Conservation (phyloP, 2,329 filamentous ascomycete genomes). For the Cytospora schulzeri region DNA sequence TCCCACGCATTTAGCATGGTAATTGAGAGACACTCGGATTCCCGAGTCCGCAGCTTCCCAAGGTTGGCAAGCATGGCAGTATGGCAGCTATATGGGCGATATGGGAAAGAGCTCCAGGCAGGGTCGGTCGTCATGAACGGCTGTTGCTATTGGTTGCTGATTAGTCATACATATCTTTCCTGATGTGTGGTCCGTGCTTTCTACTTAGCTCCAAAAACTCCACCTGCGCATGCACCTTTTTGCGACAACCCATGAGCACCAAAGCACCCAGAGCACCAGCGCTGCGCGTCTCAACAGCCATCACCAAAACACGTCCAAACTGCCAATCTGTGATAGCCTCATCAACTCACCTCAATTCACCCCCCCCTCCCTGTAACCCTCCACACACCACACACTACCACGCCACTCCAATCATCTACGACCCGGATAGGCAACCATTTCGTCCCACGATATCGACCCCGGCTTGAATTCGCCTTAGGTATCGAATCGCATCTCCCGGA, state of each 20-base stretch:
- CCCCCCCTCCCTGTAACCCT: background rate
- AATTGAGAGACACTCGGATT: background rate
- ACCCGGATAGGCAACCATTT: background rate
- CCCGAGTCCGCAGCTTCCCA: background rate
- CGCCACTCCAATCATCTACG: background rate
- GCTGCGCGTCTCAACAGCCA: conserved; percentile 3
- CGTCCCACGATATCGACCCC: background rate
- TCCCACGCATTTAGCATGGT: background rate
- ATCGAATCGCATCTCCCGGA: background rate
- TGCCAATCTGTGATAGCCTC: background rate
- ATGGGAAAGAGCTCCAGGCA: background rate
- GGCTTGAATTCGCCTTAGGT: background rate
- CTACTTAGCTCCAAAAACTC: conserved; percentile 12
- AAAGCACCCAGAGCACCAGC: background rate
- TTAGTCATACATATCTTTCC: background rate
- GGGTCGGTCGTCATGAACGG: background rate
- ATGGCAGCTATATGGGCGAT: background rate
- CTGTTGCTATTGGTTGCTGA: background rate
- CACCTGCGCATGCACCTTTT: conserved; percentile 3
- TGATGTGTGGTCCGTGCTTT: conserved; percentile 12
- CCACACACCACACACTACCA: background rate
- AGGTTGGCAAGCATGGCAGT: background rate
- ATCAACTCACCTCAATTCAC: background rate
- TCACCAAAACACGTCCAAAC: conserved; percentile 20
- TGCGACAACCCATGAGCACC: conserved; percentile 3